Conservation (phyloP, 768 basidiomycete genomes). For the Coprinopsis sp. region DNA sequence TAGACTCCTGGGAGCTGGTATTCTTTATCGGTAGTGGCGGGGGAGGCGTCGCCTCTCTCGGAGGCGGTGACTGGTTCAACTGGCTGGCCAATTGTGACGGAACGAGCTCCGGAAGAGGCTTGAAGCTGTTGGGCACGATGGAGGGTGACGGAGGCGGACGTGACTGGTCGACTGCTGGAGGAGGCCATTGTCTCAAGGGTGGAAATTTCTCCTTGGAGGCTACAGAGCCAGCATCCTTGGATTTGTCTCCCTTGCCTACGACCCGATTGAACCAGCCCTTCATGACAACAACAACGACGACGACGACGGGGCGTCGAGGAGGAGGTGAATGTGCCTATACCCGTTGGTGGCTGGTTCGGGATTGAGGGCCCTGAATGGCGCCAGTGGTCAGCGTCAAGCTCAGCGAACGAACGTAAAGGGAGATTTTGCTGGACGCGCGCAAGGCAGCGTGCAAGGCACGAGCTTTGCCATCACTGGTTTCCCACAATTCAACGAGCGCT, state of each 20-base stretch:
- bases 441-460: too few relatives aligned
- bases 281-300: constrained; percentile 40
- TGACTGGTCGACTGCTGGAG: constrained; percentile 29
- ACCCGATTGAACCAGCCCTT: constrained; percentile 81
- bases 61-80: constrained; percentile 27
- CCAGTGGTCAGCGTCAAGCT: too few relatives aligned
- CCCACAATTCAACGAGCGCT: too few relatives aligned
- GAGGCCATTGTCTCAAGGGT: constrained; percentile 68
- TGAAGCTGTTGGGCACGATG: constrained; percentile 49
- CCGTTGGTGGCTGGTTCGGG: too few relatives aligned
- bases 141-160: constrained; percentile 36
- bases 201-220: constrained; percentile 69
- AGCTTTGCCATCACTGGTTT: too few relatives aligned
- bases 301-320: constrained; percentile 13
- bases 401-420: too few relatives aligned
- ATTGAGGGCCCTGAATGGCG: too few relatives aligned
- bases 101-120: constrained; percentile 70
- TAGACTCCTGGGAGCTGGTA: constrained; percentile 1
- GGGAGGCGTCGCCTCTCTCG: constrained; percentile 22
- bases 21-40: constrained; percentile 15
- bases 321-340: constrained; percentile 26
- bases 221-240: constrained; percentile 42
- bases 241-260: constrained; percentile 65
- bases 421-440: too few relatives aligned
- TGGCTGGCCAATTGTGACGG: constrained; percentile 30